phyloP scores from a whole-genome alignment of 192 early-diverging fungal species.

The Obelidium mucronatum region DNA sequence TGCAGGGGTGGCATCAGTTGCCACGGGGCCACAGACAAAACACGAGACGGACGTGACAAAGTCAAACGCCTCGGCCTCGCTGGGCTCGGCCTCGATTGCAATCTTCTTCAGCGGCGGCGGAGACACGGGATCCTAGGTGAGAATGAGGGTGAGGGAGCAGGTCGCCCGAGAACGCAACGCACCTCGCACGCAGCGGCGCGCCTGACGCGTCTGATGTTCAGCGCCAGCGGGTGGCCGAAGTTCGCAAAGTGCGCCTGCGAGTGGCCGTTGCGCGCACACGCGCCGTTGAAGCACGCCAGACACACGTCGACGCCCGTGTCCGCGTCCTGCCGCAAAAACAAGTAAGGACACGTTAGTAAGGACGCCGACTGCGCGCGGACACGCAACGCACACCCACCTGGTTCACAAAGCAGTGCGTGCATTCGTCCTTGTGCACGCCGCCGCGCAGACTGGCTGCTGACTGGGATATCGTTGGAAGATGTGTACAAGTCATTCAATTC shows the following conservation, averaged over 20 bases:
- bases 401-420: constrained; percentile 90
- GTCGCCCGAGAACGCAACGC: not conserved
- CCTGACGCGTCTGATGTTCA: constrained; percentile 79
- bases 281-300: constrained; percentile 93
- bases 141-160: not conserved
- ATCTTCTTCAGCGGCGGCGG: constrained; percentile 95
- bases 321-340: constrained; percentile 76
- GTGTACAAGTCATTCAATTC: too few species aligned
- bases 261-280: constrained; percentile 79
- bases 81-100: constrained; percentile 77
- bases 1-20: constrained; percentile 59
- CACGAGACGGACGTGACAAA: constrained; percentile 78
- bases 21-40: constrained; percentile 74
- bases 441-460: constrained; percentile 51
- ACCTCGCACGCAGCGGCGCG: constrained; percentile 11
- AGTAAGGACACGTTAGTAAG: too few species aligned
- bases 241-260: constrained; percentile 78
- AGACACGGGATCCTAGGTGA: constrained; percentile 57
- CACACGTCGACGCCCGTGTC: constrained; percentile 90
- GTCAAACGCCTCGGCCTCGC: constrained; percentile 77
- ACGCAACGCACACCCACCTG: constrained; percentile 51
- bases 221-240: constrained; percentile 75
- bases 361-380: too few species aligned
- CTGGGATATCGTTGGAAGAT: constrained; percentile 52
- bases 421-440: constrained; percentile 91